A percentile compares a stretch with the other conserved stretches of the same genome.
phyloP scores from a whole-genome alignment of 2,329 filamentous ascomycete species.

The Fusarium subtropicale region DNA sequence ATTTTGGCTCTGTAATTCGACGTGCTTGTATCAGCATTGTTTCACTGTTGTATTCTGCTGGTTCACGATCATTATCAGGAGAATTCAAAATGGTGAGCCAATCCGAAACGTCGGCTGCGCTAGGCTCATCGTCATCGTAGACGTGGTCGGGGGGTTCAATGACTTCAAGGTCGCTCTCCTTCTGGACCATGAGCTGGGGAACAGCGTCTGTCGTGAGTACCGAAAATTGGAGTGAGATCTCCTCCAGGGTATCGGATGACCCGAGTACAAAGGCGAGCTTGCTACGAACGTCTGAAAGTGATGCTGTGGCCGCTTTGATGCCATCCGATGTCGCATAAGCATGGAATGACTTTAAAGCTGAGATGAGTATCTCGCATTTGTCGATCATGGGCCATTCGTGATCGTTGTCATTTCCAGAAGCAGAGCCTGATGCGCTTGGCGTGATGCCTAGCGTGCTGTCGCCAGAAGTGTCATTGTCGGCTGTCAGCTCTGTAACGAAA shows the following conservation, averaged over 20 bases:
- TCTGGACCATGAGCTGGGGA: constrained; percentile 29
- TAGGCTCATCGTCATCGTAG: constrained; percentile 19
- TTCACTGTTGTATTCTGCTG: constrained; percentile 47
- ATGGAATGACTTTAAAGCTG: constrained; percentile 27
- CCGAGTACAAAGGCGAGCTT: constrained; percentile 44
- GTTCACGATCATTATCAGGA: constrained; percentile 43
- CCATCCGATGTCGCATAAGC: constrained; percentile 36
- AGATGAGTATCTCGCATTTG: constrained; percentile 37
- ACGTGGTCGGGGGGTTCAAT: constrained; percentile 1
- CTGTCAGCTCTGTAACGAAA: constrained; percentile 36
- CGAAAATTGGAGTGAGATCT: constrained; percentile 39
- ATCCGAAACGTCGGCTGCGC: constrained; percentile 29
- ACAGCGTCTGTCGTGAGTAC: constrained; percentile 36
- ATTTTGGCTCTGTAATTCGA: constrained; percentile 42
- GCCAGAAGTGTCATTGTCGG: constrained; percentile 17
- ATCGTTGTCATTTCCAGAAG: constrained; percentile 2
- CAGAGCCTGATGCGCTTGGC: constrained; percentile 11
- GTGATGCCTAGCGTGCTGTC: constrained; percentile 22
- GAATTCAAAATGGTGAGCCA: constrained; percentile 43
- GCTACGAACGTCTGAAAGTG: constrained; percentile 37
- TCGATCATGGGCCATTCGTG: constrained; percentile 41
- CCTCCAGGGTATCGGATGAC: constrained; percentile 43
- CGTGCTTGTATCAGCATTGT: constrained; percentile 38
- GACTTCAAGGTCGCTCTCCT: constrained; percentile 2
- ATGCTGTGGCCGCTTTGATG: constrained; percentile 36